Conservation (phyloP, 179 eudicot genomes). For the Amaranthus tricolor region DNA sequence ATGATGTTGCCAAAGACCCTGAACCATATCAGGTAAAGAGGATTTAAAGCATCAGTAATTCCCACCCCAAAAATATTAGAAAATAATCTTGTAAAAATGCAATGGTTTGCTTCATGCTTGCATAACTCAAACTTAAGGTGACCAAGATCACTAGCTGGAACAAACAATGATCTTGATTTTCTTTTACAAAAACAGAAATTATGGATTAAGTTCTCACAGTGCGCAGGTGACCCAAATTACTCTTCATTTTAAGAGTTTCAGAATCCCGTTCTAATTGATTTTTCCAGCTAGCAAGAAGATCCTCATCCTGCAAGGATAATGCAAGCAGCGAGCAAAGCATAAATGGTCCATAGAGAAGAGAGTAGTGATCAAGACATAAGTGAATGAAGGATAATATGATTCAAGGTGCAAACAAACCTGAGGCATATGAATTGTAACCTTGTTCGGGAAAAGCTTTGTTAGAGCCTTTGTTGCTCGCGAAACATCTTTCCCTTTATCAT, state of each 20-base stretch:
- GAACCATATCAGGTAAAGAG: neutral
- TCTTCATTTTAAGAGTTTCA: conserved; percentile 88
- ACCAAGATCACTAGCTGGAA: neutral
- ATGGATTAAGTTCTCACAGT: conserved; percentile 51
- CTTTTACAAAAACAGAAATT: neutral
- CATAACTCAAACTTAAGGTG: neutral
- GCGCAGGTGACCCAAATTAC: conserved; percentile 74
- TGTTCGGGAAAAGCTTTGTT: conserved; percentile 84
- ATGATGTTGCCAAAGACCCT: neutral
- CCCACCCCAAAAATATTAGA: neutral
- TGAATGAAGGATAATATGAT: neutral
- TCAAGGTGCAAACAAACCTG: conserved; percentile 54
- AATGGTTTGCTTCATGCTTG: neutral
- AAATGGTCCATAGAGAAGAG: neutral
- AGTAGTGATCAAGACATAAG: neutral
- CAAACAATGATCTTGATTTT: neutral
- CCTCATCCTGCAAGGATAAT: conserved; percentile 67
- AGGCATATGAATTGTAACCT: conserved; percentile 85
- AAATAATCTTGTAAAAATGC: neutral
- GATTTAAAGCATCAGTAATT: too few relatives aligned
- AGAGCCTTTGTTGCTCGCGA: conserved; percentile 72
- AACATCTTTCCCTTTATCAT: conserved; percentile 80
- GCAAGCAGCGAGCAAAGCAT: conserved; percentile 9
- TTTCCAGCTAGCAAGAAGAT: conserved; percentile 79
- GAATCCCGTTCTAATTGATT: conserved; percentile 83